These are phyloP conservation scores for Pontederia paniculata DNA, from an alignment of 176 grass and related monocot species.

Conservation along the genomic window DNA sequence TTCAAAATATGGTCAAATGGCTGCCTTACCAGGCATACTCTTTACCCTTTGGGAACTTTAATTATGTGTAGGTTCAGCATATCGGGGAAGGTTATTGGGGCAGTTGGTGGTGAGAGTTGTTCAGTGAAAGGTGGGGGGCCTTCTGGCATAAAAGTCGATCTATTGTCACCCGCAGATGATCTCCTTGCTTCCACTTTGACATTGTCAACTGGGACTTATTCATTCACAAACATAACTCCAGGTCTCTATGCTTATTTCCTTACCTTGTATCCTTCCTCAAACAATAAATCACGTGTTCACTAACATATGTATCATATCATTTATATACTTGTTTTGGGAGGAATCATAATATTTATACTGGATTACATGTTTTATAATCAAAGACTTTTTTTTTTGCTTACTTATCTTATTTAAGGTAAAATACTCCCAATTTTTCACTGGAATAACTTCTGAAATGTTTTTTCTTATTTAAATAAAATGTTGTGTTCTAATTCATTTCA, in stretches of 20 bases:
- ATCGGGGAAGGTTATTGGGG: conserved; percentile 59
- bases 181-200: conserved; percentile 59
- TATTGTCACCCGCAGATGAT: conserved; percentile 50
- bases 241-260: conserved; percentile 35
- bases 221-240: conserved; percentile 78
- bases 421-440: no score
- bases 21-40: not conserved
- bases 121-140: conserved; percentile 54
- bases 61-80: conserved; percentile 59
- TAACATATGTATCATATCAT: no score
- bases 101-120: conserved; percentile 63
- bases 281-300: no score
- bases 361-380: no score
- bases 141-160: conserved; percentile 78
- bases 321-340: no score
- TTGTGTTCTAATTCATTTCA: no score
- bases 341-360: no score
- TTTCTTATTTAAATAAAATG: no score
- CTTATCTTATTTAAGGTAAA: no score
- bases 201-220: conserved; percentile 59
- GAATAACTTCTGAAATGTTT: no score
- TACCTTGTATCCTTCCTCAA: no score
- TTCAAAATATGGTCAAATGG: not conserved
- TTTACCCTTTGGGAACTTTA: not conserved
- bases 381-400: no score